Evolutionary conservation across 2,329 filamentous ascomycete genomes (phyloP).

Genomic region (Mycosphaerella sp.): DNA sequence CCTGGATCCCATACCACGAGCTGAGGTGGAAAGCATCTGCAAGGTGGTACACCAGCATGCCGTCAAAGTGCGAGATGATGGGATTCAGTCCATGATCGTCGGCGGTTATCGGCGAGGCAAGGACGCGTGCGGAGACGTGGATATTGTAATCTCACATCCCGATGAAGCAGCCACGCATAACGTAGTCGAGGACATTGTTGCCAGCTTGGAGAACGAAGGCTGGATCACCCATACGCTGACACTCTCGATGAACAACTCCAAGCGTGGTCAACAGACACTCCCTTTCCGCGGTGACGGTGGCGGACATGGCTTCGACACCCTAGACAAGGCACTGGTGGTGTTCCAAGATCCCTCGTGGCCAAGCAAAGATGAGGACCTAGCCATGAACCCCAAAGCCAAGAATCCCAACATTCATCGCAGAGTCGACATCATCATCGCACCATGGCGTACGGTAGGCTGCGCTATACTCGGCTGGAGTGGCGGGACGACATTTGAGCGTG

Average conservation of each 20-base stretch:
- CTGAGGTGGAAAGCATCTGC: constrained; percentile 66
- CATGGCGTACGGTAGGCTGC: constrained; percentile 84
- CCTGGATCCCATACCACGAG: constrained; percentile 59
- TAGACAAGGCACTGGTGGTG: constrained; percentile 88
- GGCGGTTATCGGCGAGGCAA: constrained; percentile 81
- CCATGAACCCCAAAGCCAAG: constrained; percentile 38
- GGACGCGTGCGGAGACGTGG: constrained; percentile 67
- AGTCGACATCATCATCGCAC: constrained; percentile 85
- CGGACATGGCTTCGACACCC: constrained; percentile 68
- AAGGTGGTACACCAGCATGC: constrained; percentile 60
- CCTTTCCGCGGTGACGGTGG: constrained; percentile 44
- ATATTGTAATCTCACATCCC: constrained; percentile 75
- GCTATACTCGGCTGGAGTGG: constrained; percentile 79
- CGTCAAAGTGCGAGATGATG: constrained; percentile 50
- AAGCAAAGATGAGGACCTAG: constrained; percentile 34
- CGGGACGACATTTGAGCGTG: constrained; percentile 82
- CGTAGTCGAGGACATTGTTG: constrained; percentile 67
- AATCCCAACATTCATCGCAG: constrained; percentile 72
- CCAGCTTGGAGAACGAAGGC: constrained; percentile 58
- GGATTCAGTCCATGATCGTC: constrained; percentile 58
- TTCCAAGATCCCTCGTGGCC: constrained; percentile 66
- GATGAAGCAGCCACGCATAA: constrained; percentile 60
- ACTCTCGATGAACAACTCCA: constrained; percentile 61
- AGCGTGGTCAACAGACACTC: constrained; percentile 62
- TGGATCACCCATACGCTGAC: constrained; percentile 78